Evolutionary conservation across 495 filamentous ascomycete genomes (phyloP), one percentile per base, ranked within the genome.

Genomic region (Xylaria palmicola): DNA sequence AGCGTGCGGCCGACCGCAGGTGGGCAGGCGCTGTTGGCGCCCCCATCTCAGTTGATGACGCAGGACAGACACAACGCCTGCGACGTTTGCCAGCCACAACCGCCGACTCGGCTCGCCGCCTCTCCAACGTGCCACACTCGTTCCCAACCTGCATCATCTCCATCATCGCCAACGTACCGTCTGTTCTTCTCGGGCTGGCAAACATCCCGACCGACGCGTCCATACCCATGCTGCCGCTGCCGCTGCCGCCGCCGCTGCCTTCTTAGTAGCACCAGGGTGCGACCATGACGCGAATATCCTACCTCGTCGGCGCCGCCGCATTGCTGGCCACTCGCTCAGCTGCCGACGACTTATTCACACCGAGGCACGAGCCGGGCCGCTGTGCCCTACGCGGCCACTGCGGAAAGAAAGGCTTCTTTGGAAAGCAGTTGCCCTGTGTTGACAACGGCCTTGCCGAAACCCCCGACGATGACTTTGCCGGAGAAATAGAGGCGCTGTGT

Each of bases 361-460:
- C 80, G 29, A 89, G 86, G 65, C 95, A 97, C 65, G 92, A 97
- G 77, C 78, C 85, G 49, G 95, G 94, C 12, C 85, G 94, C 63
- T 98, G 94, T 76, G 90, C 94, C 0, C 88, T 98, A 52, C 86
- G 93, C 26, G 93, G 92, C 5, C 85, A 95, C 61, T 98, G 94
- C 69, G 94, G 93, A 6, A 91, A 89, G 70, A 86, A 94, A 73
- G 87, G 87, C 40, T 86, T 93, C 65, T 97, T 97, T 69, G 91
- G 91, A 17, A 83, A 86, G 48, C 84, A 96, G 66, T 80, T 98
- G 55, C 94, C 94, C 7, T 98, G 92, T 68, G 85, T 92, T n/a
- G 94, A 98, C 75, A 98, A 98, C 73, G 92, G 79, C 19, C 79
- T 86, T 39, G 95, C 94, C 44, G 79, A 86, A 50, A 80, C 87